Conservation (phyloP, 495 filamentous ascomycete species). For the Penicillium roqueforti region DNA sequence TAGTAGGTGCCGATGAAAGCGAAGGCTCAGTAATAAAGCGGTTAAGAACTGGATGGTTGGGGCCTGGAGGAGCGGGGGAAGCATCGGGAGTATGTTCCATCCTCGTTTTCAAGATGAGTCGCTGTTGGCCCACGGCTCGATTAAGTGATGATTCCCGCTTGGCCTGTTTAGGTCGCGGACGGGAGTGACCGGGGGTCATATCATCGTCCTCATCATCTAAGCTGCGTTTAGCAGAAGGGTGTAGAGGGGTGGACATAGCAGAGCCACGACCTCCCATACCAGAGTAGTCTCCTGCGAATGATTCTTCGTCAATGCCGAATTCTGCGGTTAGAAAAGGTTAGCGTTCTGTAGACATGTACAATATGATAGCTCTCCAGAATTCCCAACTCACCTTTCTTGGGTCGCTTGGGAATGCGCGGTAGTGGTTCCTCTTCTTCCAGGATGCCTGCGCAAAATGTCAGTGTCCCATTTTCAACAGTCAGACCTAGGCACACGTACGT, state of each 20-base stretch:
- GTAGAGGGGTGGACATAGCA: slow-evolving; percentile 42
- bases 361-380: background rate
- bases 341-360: background rate
- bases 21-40: slow-evolving; percentile 43
- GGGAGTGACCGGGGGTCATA: slow-evolving; percentile 33
- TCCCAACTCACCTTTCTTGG: slow-evolving; percentile 46
- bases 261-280: slow-evolving; percentile 35
- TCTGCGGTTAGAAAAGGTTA: slow-evolving; percentile 16
- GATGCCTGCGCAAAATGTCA: slow-evolving; percentile 35
- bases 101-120: slow-evolving; percentile 47
- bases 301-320: slow-evolving; percentile 38
- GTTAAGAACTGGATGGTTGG: slow-evolving; percentile 45
- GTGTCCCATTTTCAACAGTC: background rate
- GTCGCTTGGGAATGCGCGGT: slow-evolving; percentile 52
- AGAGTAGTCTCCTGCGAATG: slow-evolving; percentile 31
- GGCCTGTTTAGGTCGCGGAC: slow-evolving; percentile 32
- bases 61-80: slow-evolving; percentile 48
- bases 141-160: slow-evolving; percentile 39
- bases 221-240: slow-evolving; percentile 34
- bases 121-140: slow-evolving; percentile 37
- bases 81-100: slow-evolving; percentile 47
- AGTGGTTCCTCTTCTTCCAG: slow-evolving; percentile 61
- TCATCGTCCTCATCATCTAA: slow-evolving; percentile 39
- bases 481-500: slow-evolving; percentile 41
- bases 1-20: slow-evolving; percentile 26